Evolutionary conservation across 2,329 filamentous ascomycete genomes (phyloP).

Genomic region (Aspergillus udagawae): DNA sequence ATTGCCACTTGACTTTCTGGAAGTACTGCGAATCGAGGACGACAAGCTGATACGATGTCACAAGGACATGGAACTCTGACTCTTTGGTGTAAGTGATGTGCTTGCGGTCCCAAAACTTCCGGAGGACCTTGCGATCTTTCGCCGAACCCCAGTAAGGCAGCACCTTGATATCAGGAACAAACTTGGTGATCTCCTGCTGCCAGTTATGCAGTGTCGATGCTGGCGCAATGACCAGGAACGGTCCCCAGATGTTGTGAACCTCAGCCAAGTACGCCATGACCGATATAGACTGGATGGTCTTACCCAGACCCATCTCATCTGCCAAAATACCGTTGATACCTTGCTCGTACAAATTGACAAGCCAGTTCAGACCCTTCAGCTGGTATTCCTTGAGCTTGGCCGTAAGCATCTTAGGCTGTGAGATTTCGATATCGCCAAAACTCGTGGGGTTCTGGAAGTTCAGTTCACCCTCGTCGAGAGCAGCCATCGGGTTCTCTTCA

Average conservation of each 20-base stretch:
- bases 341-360: conserved; percentile 97
- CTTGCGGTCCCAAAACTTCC: conserved; percentile 99
- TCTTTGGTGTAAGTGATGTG: conserved; percentile 93
- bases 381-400: conserved; percentile 98
- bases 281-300: conserved; percentile 97
- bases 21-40: conserved; percentile 96
- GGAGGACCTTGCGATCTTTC: conserved; percentile 87
- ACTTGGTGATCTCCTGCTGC: conserved; percentile 96
- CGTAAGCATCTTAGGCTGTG: conserved; percentile 89
- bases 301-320: conserved; percentile 99
- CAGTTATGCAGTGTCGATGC: conserved; percentile 97
- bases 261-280: conserved; percentile 99
- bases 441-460: conserved; percentile 99
- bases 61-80: conserved; percentile 89
- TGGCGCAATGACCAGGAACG: conserved; percentile 92
- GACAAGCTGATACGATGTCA: conserved; percentile 96
- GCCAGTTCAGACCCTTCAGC: conserved; percentile 97
- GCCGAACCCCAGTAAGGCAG: conserved; percentile 97
- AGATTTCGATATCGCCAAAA: conserved; percentile 87
- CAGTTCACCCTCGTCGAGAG: conserved; percentile 93
- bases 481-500: conserved; percentile 58
- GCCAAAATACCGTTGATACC: conserved; percentile 99
- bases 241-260: conserved; percentile 96
- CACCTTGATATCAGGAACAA: conserved; percentile 91
- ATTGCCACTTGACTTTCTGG: conserved; percentile 99